Conservation (phyloP, 2,329 filamentous ascomycete genomes). For the Aureobasidium lini region DNA sequence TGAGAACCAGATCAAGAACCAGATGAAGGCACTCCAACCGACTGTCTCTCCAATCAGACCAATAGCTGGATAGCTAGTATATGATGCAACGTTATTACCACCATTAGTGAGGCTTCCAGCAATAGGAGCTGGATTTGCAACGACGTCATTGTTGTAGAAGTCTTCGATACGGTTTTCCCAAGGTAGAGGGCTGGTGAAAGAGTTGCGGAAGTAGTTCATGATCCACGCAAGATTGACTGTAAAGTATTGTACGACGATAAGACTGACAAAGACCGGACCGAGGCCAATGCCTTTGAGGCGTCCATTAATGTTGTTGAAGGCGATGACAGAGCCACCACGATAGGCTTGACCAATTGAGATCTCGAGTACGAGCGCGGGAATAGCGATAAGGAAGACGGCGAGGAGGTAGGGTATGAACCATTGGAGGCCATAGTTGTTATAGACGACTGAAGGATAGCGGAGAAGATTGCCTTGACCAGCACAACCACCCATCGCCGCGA, state of each 20-base stretch:
- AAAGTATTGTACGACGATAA: conserved; percentile 51
- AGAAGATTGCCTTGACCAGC: conserved; percentile 53
- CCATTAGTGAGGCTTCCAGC: conserved; percentile 28
- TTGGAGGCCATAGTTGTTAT: conserved; percentile 53
- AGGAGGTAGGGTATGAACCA: conserved; percentile 55
- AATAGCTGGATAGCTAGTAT: conserved; percentile 41
- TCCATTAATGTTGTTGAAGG: conserved; percentile 41
- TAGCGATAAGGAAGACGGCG: conserved; percentile 49
- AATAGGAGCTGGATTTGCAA: conserved; percentile 40
- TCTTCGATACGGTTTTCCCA: conserved; percentile 46
- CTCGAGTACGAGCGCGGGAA: conserved; percentile 49
- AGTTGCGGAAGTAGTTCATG: conserved; percentile 51
- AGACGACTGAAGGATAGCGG: conserved; percentile 51
- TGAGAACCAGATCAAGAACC: conserved; percentile 53
- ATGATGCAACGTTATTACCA: conserved; percentile 34
- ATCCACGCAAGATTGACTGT: conserved; percentile 52
- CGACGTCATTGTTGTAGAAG: conserved; percentile 46
- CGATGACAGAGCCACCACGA: conserved; percentile 27
- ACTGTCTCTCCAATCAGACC: conserved; percentile 49
- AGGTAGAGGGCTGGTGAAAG: conserved; percentile 48
- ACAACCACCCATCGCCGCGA: conserved; percentile 53
- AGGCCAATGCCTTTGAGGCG: conserved; percentile 49
- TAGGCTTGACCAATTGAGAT: conserved; percentile 48
- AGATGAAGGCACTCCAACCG: conserved; percentile 51
- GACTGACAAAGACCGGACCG: conserved; percentile 45